Percentiles rank a stretch among this genome's conserved stretches.
Evolutionary conservation across 306 rosid genomes (phyloP).

Genomic region (Inga leiocalycina): DNA sequence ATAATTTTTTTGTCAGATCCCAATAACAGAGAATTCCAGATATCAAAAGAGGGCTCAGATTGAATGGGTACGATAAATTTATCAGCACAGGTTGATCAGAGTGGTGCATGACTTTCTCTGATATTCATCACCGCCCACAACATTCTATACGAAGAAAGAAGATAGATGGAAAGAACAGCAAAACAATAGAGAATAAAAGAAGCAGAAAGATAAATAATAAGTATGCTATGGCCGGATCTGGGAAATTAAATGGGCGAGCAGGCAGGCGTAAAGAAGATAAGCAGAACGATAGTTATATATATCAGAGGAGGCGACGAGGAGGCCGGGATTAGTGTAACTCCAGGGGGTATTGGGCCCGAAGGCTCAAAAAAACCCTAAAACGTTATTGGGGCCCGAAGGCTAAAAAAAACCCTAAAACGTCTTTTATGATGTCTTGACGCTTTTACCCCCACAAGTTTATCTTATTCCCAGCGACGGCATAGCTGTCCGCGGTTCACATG

Average conservation of each 20-base stretch:
- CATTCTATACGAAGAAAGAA: too few relatives aligned
- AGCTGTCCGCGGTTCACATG: too few relatives aligned
- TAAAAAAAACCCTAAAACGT: constrained; percentile 34
- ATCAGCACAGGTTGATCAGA: constrained; percentile 84
- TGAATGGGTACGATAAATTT: constrained; percentile 71
- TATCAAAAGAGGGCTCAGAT: constrained; percentile 42
- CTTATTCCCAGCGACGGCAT: neutral
- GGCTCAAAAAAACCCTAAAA: constrained; percentile 34
- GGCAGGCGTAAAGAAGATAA: too few relatives aligned
- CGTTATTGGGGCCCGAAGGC: neutral
- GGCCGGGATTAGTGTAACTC: neutral
- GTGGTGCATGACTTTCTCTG: constrained; percentile 95
- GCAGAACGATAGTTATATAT: neutral
- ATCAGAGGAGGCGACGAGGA: neutral
- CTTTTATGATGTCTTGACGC: neutral
- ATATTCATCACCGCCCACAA: constrained; percentile 59
- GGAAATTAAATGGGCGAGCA: neutral
- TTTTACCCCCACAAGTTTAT: neutral
- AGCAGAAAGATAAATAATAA: too few relatives aligned
- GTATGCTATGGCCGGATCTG: neutral
- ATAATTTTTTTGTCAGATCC: too few relatives aligned
- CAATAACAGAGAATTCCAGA: constrained; percentile 11
- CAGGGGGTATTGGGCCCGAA: neutral
- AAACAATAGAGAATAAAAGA: fast-evolving
- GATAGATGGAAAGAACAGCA: neutral